Base-by-base conservation (phyloP, 805 yeast species). In the Candida adriatica region DNA sequence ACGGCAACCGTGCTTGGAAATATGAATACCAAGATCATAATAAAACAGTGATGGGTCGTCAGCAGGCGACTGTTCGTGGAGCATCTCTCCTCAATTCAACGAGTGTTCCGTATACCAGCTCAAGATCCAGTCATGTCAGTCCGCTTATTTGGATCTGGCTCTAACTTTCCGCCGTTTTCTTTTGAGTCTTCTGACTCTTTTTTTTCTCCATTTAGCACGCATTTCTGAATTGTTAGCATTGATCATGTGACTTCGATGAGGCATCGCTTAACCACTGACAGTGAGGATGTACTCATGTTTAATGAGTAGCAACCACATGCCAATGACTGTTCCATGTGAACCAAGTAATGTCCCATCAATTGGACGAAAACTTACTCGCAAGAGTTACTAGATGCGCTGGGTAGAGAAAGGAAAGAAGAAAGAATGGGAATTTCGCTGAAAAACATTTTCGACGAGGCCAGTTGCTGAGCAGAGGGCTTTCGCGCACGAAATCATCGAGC, bases 101-200 rank as follows among this genome's bases (percentile, higher is more conserved):
- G n/a, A n/a, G n/a, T n/a, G n/a, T n/a, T n/a, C n/a, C n/a, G n/a
- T n/a, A n/a, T n/a, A n/a, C n/a, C n/a, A n/a, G n/a, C n/a, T n/a
- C n/a, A n/a, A n/a, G n/a, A n/a, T n/a, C n/a, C 26, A 23, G 40
- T 34, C 40, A 41, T 37, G 35, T 42, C 46, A 46, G 50, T 58
- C 61, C 81, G 83, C 75, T 82, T 82, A 84, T 80, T 84, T 84
- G 78, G 95, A 85, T 85, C 97, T 87, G 74, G 97, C 97, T 85
- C 97, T 86, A 64, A 90, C 96, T 95, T 90, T 90, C 96, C 97
- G 96, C 83, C 97, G 85, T 95, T 90, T 90, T 79, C 96, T 86
- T 85, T 90, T 90, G 68, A 90, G 84, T 85, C 97, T 86, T 85
- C 97, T 88, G 72, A 83, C 94, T 88, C 97, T 90, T 95, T 90